Evolutionary conservation across 352 stramenopile species (phyloP).

Genomic region (Sclerospora graminicola): DNA sequence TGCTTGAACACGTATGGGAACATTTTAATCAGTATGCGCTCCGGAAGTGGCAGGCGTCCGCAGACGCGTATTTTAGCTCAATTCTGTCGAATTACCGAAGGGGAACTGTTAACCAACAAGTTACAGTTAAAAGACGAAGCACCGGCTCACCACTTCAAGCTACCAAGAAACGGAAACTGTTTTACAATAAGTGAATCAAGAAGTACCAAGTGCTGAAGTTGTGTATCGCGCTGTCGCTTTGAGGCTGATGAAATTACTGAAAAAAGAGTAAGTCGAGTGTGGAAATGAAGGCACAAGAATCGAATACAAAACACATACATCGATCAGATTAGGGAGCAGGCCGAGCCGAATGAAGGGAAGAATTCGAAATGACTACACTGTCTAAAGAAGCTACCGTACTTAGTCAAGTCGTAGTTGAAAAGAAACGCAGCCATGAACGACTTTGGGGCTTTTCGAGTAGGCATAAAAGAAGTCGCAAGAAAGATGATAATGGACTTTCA

Average conservation of each 20-base stretch:
- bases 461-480: too few relatives aligned
- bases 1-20: conserved; percentile 10
- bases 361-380: conserved; percentile 12
- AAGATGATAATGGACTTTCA: too few relatives aligned
- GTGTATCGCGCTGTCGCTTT: not conserved
- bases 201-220: not conserved
- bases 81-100: not conserved
- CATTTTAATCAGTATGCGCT: conserved; percentile 11
- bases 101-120: not conserved
- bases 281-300: too few relatives aligned
- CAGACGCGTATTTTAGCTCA: conserved; percentile 8
- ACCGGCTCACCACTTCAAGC: not conserved
- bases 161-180: conserved; percentile 2
- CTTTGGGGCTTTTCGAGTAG: too few relatives aligned
- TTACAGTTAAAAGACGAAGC: not conserved
- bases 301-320: too few relatives aligned
- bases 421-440: too few relatives aligned
- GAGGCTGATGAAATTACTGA: not conserved
- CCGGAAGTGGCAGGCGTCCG: conserved; percentile 9
- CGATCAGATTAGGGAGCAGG: conserved; percentile 28
- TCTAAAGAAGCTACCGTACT: too few relatives aligned
- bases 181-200: not conserved
- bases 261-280: not conserved
- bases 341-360: conserved; percentile 29
- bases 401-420: too few relatives aligned